Evolutionary conservation across 148 eudicot genomes (phyloP).

Genomic region (Nyssa sinensis): DNA sequence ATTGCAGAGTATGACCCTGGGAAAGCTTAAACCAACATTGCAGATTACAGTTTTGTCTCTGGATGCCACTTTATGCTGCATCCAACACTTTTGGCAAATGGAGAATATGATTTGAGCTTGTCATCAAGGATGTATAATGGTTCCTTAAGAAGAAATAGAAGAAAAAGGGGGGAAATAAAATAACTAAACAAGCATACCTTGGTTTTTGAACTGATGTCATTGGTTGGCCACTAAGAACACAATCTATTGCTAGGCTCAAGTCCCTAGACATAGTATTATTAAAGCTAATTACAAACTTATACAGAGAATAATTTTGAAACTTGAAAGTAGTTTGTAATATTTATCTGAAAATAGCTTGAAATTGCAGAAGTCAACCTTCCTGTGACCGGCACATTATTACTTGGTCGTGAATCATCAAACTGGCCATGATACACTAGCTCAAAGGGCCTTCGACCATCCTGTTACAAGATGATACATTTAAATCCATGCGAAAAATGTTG

Average conservation of each 20-base stretch:
- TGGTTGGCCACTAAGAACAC: constrained; percentile 82
- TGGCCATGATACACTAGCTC: constrained; percentile 97
- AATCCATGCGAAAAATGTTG: neutral
- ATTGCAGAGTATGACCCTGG: neutral
- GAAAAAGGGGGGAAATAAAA: too few species aligned
- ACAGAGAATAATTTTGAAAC: neutral
- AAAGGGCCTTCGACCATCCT: constrained; percentile 93
- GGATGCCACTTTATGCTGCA: constrained; percentile 76
- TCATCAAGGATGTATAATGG: constrained; percentile 8
- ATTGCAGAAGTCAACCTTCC: constrained; percentile 56
- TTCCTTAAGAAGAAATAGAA: too few species aligned
- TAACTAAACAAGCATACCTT: constrained; percentile 29
- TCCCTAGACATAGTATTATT: constrained; percentile 49
- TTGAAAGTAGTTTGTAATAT: neutral
- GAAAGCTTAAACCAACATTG: neutral
- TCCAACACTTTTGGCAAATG: constrained; percentile 42
- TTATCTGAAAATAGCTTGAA: neutral
- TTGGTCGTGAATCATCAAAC: constrained; percentile 95
- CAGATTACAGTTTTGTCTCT: constrained; percentile 10
- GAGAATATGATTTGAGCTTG: constrained; percentile 37
- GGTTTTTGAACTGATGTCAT: constrained; percentile 54
- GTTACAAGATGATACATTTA: constrained; percentile 12
- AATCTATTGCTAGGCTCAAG: constrained; percentile 75
- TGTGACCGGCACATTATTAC: constrained; percentile 63
- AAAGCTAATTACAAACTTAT: neutral